These are phyloP conservation scores for Emericellopsis cladophorae DNA, from an alignment of 2,329 filamentous ascomycete species.

Conservation along the genomic window DNA sequence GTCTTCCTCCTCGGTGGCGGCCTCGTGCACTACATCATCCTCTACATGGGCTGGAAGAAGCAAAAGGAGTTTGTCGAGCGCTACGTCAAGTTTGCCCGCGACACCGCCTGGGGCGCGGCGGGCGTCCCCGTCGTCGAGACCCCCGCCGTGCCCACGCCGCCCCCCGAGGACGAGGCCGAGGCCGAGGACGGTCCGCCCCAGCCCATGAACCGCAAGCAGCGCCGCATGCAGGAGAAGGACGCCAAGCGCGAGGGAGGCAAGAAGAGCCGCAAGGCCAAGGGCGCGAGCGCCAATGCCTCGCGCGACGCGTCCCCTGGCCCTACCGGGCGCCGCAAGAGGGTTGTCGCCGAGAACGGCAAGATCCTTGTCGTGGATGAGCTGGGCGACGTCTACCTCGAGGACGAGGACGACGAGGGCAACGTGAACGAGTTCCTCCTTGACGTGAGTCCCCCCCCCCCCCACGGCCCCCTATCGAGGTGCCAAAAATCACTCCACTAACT, in stretches of 20 bases:
- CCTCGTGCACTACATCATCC: slow-evolving; percentile 71
- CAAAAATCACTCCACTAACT: not conserved
- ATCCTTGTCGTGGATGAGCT: slow-evolving; percentile 81
- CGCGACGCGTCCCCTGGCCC: slow-evolving; percentile 44
- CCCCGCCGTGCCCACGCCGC: slow-evolving; percentile 25
- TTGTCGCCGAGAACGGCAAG: slow-evolving; percentile 92
- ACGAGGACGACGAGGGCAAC: slow-evolving; percentile 76
- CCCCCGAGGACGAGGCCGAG: slow-evolving; percentile 31
- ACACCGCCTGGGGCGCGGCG: slow-evolving; percentile 64
- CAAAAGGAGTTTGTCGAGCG: slow-evolving; percentile 84
- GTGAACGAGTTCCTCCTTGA: slow-evolving; percentile 78
- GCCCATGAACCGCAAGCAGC: slow-evolving; percentile 72
- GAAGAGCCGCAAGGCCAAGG: slow-evolving; percentile 24
- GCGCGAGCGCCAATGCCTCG: slow-evolving; percentile 7
- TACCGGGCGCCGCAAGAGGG: slow-evolving; percentile 69
- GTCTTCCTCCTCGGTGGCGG: slow-evolving; percentile 76
- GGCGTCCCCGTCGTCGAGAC: slow-evolving; percentile 50
- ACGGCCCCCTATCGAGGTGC: not conserved
- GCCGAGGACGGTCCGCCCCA: slow-evolving; percentile 34
- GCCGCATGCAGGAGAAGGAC: slow-evolving; percentile 79
- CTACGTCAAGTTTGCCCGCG: slow-evolving; percentile 81
- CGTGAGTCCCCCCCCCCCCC: slow-evolving; percentile 36
- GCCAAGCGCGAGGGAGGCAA: slow-evolving; percentile 51
- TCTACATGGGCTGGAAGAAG: slow-evolving; percentile 79
- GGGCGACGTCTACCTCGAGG: slow-evolving; percentile 91